A percentile compares a stretch with the other conserved stretches of the same genome.
phyloP scores from a whole-genome alignment of 2,329 filamentous ascomycete species.

The Curvularia eragrostidis region DNA sequence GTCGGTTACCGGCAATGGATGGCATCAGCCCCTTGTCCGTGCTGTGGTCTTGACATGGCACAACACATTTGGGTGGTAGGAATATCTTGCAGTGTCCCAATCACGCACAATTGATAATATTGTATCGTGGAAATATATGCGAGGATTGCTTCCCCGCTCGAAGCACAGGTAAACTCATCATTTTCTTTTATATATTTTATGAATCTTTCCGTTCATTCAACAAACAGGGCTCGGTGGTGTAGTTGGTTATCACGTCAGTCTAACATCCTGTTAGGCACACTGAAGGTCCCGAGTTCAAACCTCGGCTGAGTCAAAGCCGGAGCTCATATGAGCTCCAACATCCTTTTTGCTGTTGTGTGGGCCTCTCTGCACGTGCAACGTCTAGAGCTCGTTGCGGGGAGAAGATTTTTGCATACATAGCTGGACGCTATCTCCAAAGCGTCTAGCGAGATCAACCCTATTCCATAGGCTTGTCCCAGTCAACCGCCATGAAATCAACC shows the following conservation, averaged over 20 bases:
- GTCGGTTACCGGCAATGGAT: not conserved
- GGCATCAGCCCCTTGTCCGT: not conserved
- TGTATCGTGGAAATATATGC: too few relatives aligned
- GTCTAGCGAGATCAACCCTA: not conserved
- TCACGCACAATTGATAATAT: not conserved
- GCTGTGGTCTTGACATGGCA: not conserved
- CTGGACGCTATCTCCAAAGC: not conserved
- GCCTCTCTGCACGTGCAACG: not conserved
- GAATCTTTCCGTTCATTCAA: not conserved
- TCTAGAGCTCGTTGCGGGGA: not conserved
- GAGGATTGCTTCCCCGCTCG: too few relatives aligned
- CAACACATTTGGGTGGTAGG: not conserved
- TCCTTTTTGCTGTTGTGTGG: not conserved
- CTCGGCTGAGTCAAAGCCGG: slow-evolving; percentile 24
- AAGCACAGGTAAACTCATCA: too few relatives aligned
- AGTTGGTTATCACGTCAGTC: slow-evolving; percentile 57
- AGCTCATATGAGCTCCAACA: not conserved
- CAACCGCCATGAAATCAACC: not conserved
- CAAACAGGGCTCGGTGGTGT: slow-evolving; percentile 47
- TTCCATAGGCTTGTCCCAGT: not conserved
- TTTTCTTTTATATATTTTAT: not conserved
- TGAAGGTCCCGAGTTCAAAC: slow-evolving; percentile 28
- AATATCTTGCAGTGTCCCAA: not conserved
- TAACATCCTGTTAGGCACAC: slow-evolving; percentile 42
- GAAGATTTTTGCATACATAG: not conserved